phyloP scores from a whole-genome alignment of 2,329 filamentous ascomycete species.

The Penicillium capsulatum region DNA sequence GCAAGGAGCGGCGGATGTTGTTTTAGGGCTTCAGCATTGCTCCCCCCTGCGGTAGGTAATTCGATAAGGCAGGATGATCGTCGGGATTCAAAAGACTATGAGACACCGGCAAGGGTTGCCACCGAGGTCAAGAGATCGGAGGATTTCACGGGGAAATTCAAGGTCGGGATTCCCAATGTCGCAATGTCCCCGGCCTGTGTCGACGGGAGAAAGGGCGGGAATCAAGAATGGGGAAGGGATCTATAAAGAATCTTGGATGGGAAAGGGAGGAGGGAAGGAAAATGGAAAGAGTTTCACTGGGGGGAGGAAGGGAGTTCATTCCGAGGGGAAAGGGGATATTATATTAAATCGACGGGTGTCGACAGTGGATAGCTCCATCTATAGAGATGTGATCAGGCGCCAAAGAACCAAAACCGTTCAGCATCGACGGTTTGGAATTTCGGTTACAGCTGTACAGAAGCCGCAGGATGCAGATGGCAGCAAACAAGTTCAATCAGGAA shows the following conservation, averaged over 20 bases:
- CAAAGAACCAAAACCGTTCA: conserved; percentile 27
- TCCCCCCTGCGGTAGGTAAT: conserved; percentile 24
- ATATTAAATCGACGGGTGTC: conserved; percentile 21
- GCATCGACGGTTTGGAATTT: conserved; percentile 23
- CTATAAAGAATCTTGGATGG: conserved; percentile 23
- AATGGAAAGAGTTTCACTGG: conserved; percentile 8
- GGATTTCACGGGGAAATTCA: conserved; percentile 4
- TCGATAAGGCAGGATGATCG: conserved; percentile 19
- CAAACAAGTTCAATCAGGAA: conserved; percentile 33
- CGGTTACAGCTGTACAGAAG: conserved; percentile 36
- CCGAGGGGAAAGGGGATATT: conserved; percentile 28
- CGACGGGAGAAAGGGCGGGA: conserved; percentile 8
- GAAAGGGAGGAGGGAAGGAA: conserved; percentile 1
- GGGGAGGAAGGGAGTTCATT: conserved; percentile 8
- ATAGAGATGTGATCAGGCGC: conserved; percentile 35
- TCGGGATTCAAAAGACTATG: conserved; percentile 14
- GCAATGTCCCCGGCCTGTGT: no score
- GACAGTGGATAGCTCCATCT: conserved; percentile 32
- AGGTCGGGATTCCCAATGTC: no score
- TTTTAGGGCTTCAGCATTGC: conserved; percentile 29
- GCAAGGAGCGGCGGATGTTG: conserved; percentile 20
- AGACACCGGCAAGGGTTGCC: conserved; percentile 23
- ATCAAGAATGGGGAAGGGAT: conserved; percentile 22
- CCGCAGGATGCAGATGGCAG: conserved; percentile 32
- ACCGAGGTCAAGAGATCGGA: not conserved